Evolutionary conservation across 768 basidiomycete species (phyloP), one percentile per base, ranked within the genome.

Genomic region (Trametes coccinea): DNA sequence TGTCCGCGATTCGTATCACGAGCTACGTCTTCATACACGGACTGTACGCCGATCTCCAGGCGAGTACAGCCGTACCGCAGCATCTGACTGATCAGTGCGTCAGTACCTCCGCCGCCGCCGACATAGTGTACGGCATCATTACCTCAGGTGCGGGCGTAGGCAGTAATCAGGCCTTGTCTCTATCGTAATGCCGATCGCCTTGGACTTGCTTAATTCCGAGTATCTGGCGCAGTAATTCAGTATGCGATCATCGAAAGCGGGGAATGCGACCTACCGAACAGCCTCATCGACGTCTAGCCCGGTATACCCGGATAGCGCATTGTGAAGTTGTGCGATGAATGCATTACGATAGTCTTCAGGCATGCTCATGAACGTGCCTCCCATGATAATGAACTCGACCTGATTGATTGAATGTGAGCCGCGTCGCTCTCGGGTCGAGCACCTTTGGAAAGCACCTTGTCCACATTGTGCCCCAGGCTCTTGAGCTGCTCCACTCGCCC

Each of bases 351-450:
- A 98, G 47, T 94, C 92, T 73, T 98, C 95, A 40, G 95, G 92
- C 90, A 98, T 96, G 71, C 95, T 98, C 95, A 99, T 98, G 75
- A 99, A 99, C 10, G 97, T 99, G 47, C 97, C 97, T 27, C 97
- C 97, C 97, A 98, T 98, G 63, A 96, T 82, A 65, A 97, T 98
- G 67, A 88, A 90, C 68, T 93, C 92, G 33, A 93, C 89, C 91
- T 92, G 55, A 39, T 46, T 44, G 10, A 39, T 41, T 39, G n/a
- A 37, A 27, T 30, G 40, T 52, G 11, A 54, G 31, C 16, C 11
- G 10, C 13, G 27, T n/a, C 41, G 47, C 41, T 13, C 46, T 31
- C 17, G 33, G 17, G n/a, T 46, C 44, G 5, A 27, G 27, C 39
- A 49, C n/a, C 9, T 53, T 14, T 4, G 43, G 8, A 17, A 61